Base-by-base conservation (phyloP, 352 stramenopile species). In the Saprolegnia diclina region DNA sequence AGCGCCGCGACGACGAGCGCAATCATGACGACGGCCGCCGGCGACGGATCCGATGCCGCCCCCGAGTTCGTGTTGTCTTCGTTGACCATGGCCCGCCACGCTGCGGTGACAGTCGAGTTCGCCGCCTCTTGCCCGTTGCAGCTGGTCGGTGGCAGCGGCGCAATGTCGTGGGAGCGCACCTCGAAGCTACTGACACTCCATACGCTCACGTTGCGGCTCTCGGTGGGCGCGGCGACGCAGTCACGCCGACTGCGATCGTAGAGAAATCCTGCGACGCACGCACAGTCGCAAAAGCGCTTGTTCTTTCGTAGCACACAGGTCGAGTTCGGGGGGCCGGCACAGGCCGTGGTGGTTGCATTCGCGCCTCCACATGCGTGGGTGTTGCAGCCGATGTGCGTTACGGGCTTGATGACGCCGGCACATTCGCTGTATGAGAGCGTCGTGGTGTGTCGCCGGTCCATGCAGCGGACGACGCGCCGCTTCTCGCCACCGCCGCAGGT, bases 401-500 rank as follows among this genome's bases (percentile, higher is more conserved):
- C 18, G 19, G 63, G 63, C 45, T 59, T 61, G 22, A 37, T n/a
- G 24, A 22, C 24, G 11, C 29, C 13, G 26, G 45, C 11, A 29
- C 63, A 69, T 10, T 45, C 62, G 11, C 18, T 14, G 48, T 69
- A 22, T 9, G 63, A 0, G 37, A 69, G 61, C 16, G 46, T 48
- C 0, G 19, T 69, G 40, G 5, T 14, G 5, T 62, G 19, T 18
- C 22, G 19, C 7, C n/a, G 21, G 21, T 69, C 63, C 45, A 62
- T 62, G 63, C 63, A 69, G 16, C 14, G 21, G 5, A 61, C 63
- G 7, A 52, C 61, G 35, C 63, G 63, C 10, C 14, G 26, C 38
- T 69, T 69, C 3, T 48, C 50, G 35, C 63, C 63, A 37, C 63
- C 63, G 38, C 63, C 63, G 53, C 63, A 69, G 18, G 3, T 22